Conservation (phyloP, 2,329 filamentous ascomycete species). For the Podosphaera leucotricha region DNA sequence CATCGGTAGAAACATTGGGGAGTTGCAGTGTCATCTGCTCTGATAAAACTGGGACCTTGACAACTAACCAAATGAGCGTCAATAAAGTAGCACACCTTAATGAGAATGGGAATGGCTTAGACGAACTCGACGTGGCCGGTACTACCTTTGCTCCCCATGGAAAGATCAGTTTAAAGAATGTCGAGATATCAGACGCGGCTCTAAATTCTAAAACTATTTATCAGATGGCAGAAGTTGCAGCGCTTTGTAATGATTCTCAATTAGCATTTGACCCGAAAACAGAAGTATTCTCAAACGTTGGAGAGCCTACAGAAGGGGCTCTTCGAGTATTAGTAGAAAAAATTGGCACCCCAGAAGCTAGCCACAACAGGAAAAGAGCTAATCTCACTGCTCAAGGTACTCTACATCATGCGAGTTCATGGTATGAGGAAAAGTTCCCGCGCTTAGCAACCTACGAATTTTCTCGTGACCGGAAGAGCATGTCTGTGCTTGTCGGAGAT, state of each 20-base stretch:
- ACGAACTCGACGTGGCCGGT: slow-evolving; percentile 75
- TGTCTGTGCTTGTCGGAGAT: slow-evolving; percentile 75
- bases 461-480: slow-evolving; percentile 93
- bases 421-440: slow-evolving; percentile 55
- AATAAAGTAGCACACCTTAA: slow-evolving; percentile 74
- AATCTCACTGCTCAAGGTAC: slow-evolving; percentile 29
- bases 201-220: slow-evolving; percentile 51
- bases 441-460: slow-evolving; percentile 84
- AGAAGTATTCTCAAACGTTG: slow-evolving; percentile 56
- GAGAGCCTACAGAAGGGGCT: slow-evolving; percentile 88
- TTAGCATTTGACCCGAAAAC: slow-evolving; percentile 61
- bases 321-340: slow-evolving; percentile 83
- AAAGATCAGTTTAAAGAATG: slow-evolving; percentile 43
- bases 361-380: slow-evolving; percentile 26
- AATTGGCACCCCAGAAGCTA: slow-evolving; percentile 43
- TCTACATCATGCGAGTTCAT: slow-evolving; percentile 60
- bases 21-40: slow-evolving; percentile 99
- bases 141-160: slow-evolving; percentile 80
- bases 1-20: slow-evolving; percentile 89
- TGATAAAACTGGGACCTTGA: slow-evolving; percentile 94
- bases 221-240: slow-evolving; percentile 49
- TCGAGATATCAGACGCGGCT: slow-evolving; percentile 42
- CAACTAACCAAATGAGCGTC: slow-evolving; percentile 98
- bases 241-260: slow-evolving; percentile 72
- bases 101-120: slow-evolving; percentile 46